Evolutionary conservation across 2,329 filamentous ascomycete species (phyloP).

Genomic region (Colletotrichum plurivorum): DNA sequence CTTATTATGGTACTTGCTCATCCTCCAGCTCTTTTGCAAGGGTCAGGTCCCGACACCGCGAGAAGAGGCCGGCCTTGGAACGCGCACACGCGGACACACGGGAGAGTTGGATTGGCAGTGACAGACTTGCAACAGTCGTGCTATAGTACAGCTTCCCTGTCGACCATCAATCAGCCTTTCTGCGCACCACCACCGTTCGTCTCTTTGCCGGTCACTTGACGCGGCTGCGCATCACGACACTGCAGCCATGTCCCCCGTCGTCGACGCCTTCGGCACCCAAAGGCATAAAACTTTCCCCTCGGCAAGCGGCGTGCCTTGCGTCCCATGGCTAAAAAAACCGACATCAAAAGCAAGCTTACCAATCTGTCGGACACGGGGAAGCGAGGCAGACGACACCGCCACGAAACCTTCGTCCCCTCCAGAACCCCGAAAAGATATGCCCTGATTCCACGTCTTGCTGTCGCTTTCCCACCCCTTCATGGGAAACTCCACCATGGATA

Average conservation of each 20-base stretch:
- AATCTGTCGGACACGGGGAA: constrained; percentile 1
- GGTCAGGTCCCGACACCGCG: neutral
- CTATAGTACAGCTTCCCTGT: neutral
- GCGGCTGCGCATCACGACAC: neutral
- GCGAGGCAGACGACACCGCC: neutral
- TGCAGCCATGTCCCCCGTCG: constrained; percentile 3
- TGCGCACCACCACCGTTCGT: constrained; percentile 15
- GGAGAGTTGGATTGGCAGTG: constrained; percentile 1
- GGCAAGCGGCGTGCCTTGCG: no score
- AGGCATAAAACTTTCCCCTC: constrained; percentile 10
- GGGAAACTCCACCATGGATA: constrained; percentile 17
- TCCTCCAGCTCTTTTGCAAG: neutral
- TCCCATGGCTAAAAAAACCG: neutral
- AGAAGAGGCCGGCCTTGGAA: neutral
- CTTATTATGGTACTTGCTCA: no score
- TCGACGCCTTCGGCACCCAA: neutral
- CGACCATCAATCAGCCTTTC: constrained; percentile 10
- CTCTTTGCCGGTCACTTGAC: constrained; percentile 12
- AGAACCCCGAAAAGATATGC: neutral
- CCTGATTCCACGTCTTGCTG: constrained; percentile 12
- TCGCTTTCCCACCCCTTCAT: neutral
- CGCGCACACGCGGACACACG: neutral
- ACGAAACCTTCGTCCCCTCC: constrained; percentile 11
- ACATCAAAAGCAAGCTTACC: neutral
- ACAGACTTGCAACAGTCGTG: neutral